Evolutionary conservation across 108 stramenopile species (phyloP).

Genomic region (Skeletonema grethae): DNA sequence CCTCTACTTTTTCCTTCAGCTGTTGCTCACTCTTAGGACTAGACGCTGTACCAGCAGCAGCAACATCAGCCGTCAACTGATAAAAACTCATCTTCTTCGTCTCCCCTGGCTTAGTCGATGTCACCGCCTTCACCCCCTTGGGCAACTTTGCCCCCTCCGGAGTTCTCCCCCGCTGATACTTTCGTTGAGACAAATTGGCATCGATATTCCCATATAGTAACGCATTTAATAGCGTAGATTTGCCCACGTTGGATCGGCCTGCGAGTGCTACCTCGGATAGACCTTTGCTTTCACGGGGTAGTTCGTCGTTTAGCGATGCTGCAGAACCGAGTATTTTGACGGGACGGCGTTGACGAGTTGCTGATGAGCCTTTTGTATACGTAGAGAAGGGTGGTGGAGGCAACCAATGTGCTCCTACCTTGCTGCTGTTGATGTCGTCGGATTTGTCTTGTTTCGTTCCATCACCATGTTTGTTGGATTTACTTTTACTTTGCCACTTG

Average conservation of each 20-base stretch:
- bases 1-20: not conserved
- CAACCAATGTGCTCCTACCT: slow-evolving; percentile 29
- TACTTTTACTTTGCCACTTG: not conserved
- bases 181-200: slow-evolving; percentile 23
- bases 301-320: slow-evolving; percentile 44
- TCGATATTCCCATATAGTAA: slow-evolving; percentile 67
- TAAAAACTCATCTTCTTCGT: slow-evolving; percentile 76
- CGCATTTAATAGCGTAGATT: slow-evolving; percentile 76
- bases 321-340: slow-evolving; percentile 59
- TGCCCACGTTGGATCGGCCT: slow-evolving; percentile 85
- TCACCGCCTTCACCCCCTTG: slow-evolving; percentile 73
- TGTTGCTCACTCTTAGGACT: not conserved
- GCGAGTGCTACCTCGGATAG: slow-evolving; percentile 68
- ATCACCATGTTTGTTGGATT: not conserved
- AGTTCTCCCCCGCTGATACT: slow-evolving; percentile 34
- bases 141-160: slow-evolving; percentile 59
- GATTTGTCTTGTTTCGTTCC: not conserved
- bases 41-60: not conserved
- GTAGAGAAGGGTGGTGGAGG: slow-evolving; percentile 57
- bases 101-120: slow-evolving; percentile 73
- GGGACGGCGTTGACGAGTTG: slow-evolving; percentile 39
- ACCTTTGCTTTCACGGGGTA: slow-evolving; percentile 44
- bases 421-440: not conserved
- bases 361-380: not conserved
- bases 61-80: slow-evolving; percentile 59